Evolutionary conservation across 257 asterid species (phyloP).

Genomic region (Paraleonurus japonicus): DNA sequence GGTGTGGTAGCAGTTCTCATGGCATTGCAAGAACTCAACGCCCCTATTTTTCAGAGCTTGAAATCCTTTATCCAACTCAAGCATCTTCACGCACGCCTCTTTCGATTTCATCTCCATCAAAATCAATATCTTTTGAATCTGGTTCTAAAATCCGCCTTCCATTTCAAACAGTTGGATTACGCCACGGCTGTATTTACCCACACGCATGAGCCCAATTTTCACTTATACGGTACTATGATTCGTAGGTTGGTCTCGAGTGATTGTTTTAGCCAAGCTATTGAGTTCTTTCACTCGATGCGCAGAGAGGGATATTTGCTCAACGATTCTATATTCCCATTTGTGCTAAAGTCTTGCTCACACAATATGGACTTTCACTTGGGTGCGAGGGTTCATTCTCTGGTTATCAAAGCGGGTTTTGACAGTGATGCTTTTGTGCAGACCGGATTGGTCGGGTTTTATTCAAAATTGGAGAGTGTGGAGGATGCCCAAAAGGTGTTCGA

Average conservation of each 20-base stretch:
- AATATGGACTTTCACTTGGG: constrained; percentile 24
- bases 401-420: constrained; percentile 32
- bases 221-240: constrained; percentile 35
- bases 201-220: constrained; percentile 29
- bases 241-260: constrained; percentile 33
- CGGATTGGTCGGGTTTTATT: constrained; percentile 37
- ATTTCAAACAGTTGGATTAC: constrained; percentile 33
- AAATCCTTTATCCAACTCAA: constrained; percentile 34
- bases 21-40: constrained; percentile 27
- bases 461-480: constrained; percentile 29
- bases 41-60: constrained; percentile 24
- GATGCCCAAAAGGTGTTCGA: constrained; percentile 35
- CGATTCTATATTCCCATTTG: constrained; percentile 30
- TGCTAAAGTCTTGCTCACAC: constrained; percentile 35
- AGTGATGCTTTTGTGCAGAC: constrained; percentile 25
- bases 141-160: constrained; percentile 36
- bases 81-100: constrained; percentile 31
- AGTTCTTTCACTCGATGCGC: constrained; percentile 36
- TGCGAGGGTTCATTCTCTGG: constrained; percentile 29
- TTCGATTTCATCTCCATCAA: constrained; percentile 29
- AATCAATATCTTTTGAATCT: constrained; percentile 28
- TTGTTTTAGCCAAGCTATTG: constrained; percentile 28
- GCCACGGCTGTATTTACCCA: constrained; percentile 28
- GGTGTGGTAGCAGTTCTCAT: neutral
- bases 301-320: constrained; percentile 25